phyloP scores from a whole-genome alignment of 768 basidiomycete genomes.

The Boletus subcaerulescens region DNA sequence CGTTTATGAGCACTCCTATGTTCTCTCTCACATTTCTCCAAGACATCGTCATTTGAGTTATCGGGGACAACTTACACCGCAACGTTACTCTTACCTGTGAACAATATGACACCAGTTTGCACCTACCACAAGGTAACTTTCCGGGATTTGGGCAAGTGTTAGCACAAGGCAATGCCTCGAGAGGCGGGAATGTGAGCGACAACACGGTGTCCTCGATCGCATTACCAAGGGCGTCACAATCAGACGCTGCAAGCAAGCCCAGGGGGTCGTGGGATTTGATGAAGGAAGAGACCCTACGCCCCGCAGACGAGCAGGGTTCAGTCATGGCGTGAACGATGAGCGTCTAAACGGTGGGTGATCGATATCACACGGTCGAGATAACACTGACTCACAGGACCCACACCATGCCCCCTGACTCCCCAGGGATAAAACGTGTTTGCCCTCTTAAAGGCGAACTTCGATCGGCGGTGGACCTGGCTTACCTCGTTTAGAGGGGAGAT shows the following conservation, averaged over 20 bases:
- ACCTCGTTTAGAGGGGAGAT: no score
- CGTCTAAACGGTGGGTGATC: background rate
- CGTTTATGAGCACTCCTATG: slow-evolving; percentile 39
- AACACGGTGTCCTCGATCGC: slow-evolving; percentile 11
- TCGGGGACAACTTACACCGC: no score
- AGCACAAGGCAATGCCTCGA: slow-evolving; percentile 31
- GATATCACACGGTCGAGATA: background rate
- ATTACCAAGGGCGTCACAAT: slow-evolving; percentile 18
- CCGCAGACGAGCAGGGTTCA: background rate
- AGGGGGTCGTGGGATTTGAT: slow-evolving; percentile 21
- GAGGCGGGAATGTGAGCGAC: slow-evolving; percentile 21
- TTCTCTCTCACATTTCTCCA: slow-evolving; percentile 37
- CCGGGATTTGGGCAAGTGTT: slow-evolving; percentile 32
- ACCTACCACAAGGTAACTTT: slow-evolving; percentile 22
- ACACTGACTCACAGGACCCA: background rate
- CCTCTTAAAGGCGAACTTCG: background rate
- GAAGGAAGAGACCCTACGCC: slow-evolving; percentile 7
- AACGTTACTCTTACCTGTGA: slow-evolving; percentile 30
- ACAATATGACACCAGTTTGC: slow-evolving; percentile 43
- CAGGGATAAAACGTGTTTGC: slow-evolving; percentile 12
- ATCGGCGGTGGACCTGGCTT: background rate
- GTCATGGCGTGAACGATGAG: slow-evolving; percentile 7
- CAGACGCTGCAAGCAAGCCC: slow-evolving; percentile 7
- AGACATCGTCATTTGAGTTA: background rate
- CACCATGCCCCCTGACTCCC: background rate